phyloP scores from a whole-genome alignment of 2,329 filamentous ascomycete genomes.

The Ophiocordyceps camponoti-floridani region DNA sequence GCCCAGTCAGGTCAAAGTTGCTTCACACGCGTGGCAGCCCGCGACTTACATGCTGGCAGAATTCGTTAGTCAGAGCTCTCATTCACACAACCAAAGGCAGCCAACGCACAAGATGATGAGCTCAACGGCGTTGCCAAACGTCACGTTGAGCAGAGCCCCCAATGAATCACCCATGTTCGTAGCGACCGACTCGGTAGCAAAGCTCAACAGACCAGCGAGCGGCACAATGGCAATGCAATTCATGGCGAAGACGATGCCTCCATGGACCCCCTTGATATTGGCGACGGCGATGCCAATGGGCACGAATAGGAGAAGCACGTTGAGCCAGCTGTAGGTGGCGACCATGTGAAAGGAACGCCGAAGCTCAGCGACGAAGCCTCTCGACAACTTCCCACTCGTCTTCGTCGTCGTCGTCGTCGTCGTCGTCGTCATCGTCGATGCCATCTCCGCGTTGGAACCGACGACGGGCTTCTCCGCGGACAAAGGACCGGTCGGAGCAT shows the following conservation, averaged over 20 bases:
- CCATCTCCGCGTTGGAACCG: no score
- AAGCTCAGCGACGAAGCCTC: constrained; percentile 25
- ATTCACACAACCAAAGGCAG: not conserved
- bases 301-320: constrained; percentile 60
- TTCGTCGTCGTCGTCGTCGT: not conserved
- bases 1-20: no score
- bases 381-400: no score
- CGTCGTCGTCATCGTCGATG: no score
- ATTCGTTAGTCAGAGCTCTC: not conserved
- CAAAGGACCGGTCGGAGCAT: no score
- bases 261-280: constrained; percentile 29
- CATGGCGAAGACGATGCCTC: constrained; percentile 51
- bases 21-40: no score
- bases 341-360: constrained; percentile 32
- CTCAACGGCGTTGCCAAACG: constrained; percentile 65
- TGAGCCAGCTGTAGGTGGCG: constrained; percentile 61
- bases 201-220: constrained; percentile 51
- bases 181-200: constrained; percentile 60
- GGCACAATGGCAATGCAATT: constrained; percentile 63
- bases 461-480: no score
- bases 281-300: constrained; percentile 56
- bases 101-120: constrained; percentile 51
- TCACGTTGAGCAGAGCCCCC: constrained; percentile 57
- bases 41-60: not conserved
- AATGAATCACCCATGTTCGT: constrained; percentile 54